phyloP scores from a whole-genome alignment of 2,329 filamentous ascomycete genomes.

The Monosporascus sp. region DNA sequence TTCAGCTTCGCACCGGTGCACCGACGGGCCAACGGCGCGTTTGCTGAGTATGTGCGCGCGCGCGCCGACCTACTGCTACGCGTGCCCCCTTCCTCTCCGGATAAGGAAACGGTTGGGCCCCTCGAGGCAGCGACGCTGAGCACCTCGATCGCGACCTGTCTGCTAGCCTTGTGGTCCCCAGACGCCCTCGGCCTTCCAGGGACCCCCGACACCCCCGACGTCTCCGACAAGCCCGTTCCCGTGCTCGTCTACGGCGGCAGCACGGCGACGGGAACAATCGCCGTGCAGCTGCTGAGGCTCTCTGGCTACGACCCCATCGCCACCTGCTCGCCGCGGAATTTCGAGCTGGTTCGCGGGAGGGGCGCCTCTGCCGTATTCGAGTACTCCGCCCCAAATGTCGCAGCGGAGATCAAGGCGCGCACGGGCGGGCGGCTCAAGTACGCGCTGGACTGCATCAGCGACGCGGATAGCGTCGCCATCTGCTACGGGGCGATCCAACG shows the following conservation, averaged over 20 bases:
- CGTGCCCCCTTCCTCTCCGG: too few relatives aligned
- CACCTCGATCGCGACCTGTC: not conserved
- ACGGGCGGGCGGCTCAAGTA: slow-evolving; percentile 38
- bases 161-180: slow-evolving; percentile 1
- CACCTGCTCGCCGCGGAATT: slow-evolving; percentile 4
- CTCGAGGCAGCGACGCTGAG: not conserved
- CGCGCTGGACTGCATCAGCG: slow-evolving; percentile 45
- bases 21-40: slow-evolving; percentile 1
- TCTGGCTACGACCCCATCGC: slow-evolving; percentile 1
- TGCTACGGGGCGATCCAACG: slow-evolving; percentile 34
- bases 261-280: slow-evolving; percentile 8
- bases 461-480: slow-evolving; percentile 31
- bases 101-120: too few relatives aligned
- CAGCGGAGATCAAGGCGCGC: slow-evolving; percentile 39
- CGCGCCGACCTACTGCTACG: not conserved
- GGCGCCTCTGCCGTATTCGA: slow-evolving; percentile 46
- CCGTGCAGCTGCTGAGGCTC: slow-evolving; percentile 3
- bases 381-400: slow-evolving; percentile 41
- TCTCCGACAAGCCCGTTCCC: slow-evolving; percentile 14
- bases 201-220: too few relatives aligned
- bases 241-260: slow-evolving; percentile 11
- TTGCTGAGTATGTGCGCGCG: not conserved
- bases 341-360: slow-evolving; percentile 25
- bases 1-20: not conserved
- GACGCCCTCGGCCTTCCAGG: too few relatives aligned